Evolutionary conservation across 257 asterid genomes (phyloP).

Genomic region (Solanum piurae): DNA sequence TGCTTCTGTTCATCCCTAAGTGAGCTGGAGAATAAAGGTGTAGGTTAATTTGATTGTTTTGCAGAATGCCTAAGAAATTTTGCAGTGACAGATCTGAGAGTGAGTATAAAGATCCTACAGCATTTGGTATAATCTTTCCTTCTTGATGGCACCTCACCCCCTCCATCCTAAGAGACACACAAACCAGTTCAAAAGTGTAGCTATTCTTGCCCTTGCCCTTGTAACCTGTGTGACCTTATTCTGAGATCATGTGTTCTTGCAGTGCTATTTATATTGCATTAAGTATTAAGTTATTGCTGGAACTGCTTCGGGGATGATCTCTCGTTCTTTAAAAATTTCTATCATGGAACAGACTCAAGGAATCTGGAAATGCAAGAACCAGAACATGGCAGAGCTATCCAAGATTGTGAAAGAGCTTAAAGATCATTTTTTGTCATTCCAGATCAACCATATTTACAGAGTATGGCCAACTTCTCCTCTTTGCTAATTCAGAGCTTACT

Average conservation of each 20-base stretch:
- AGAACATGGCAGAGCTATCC: conserved; percentile 86
- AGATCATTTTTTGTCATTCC: conserved; percentile 70
- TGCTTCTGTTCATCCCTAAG: neutral
- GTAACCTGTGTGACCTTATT: neutral
- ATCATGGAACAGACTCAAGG: conserved; percentile 68
- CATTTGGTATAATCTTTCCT: neutral
- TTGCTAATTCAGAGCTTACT: neutral
- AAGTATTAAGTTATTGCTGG: neutral
- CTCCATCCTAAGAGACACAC: neutral
- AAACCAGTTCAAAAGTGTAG: neutral
- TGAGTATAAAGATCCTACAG: neutral
- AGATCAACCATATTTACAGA: conserved; percentile 70
- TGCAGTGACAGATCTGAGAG: neutral
- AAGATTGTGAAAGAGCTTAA: conserved; percentile 84
- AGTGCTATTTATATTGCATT: neutral
- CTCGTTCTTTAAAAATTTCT: neutral
- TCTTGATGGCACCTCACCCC: neutral
- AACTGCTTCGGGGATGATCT: neutral
- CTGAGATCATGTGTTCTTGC: neutral
- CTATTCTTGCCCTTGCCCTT: neutral
- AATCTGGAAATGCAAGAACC: conserved; percentile 80
- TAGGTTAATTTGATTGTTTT: neutral
- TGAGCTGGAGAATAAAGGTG: neutral
- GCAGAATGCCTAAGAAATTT: neutral
- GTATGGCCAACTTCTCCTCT: conserved; percentile 28